Percentiles rank a stretch among this genome's conserved stretches.
phyloP scores from a whole-genome alignment of 2,329 filamentous ascomycete genomes.

The Fusarium pilosicola region DNA sequence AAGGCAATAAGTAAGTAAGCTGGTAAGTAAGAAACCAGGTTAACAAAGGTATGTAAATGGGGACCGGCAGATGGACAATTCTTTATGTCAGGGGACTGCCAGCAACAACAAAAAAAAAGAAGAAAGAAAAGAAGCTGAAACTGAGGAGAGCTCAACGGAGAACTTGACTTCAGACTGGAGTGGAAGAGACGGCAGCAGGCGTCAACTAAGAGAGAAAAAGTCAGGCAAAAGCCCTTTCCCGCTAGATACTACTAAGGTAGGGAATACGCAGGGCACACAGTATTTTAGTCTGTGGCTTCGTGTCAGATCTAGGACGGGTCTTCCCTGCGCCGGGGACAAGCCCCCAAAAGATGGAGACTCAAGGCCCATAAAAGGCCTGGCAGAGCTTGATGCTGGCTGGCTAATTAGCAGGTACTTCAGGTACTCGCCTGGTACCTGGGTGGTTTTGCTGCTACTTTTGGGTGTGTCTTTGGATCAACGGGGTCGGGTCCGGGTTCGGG shows the following conservation, averaged over 20 bases:
- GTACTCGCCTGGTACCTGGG: conserved; percentile 30
- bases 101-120: background rate
- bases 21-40: conserved; percentile 1
- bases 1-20: background rate
- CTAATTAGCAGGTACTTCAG: conserved; percentile 3
- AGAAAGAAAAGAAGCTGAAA: background rate
- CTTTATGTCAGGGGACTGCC: conserved; percentile 18
- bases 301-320: conserved; percentile 46
- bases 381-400: conserved; percentile 32
- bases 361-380: conserved; percentile 13
- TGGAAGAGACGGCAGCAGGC: conserved; percentile 20
- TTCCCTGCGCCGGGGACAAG: conserved; percentile 40
- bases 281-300: conserved; percentile 42
- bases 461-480: conserved; percentile 41
- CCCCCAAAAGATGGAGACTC: conserved; percentile 25
- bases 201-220: conserved; percentile 17
- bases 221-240: conserved; percentile 29
- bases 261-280: conserved; percentile 30
- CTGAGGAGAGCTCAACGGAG: conserved; percentile 5
- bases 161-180: background rate
- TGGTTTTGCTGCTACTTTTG: conserved; percentile 34
- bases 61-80: conserved; percentile 20
- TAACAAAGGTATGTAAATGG: conserved; percentile 15
- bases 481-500: conserved; percentile 43
- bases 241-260: background rate